phyloP scores from a whole-genome alignment of 306 rosid species.

The Inga leiocalycina region DNA sequence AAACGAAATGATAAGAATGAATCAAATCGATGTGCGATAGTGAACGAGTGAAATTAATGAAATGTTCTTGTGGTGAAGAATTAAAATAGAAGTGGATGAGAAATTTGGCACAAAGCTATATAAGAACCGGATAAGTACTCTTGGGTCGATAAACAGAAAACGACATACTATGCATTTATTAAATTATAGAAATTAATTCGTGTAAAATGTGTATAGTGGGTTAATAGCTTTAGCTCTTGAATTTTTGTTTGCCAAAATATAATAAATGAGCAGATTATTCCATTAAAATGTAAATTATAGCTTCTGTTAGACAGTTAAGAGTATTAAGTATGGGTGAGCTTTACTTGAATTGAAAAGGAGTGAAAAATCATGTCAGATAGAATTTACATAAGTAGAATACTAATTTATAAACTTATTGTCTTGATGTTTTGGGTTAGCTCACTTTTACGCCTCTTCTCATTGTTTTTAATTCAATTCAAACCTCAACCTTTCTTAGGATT shows the following conservation, averaged over 20 bases:
- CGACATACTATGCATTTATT: not conserved
- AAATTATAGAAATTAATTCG: not conserved
- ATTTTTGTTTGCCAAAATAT: not conserved
- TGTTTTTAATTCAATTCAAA: too few relatives aligned
- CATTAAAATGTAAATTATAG: not conserved
- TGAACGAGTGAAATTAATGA: not conserved
- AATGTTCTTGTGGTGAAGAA: not conserved
- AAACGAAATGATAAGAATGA: not conserved
- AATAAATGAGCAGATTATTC: not conserved
- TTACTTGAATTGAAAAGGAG: not conserved
- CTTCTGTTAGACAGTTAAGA: not conserved
- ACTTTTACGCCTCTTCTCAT: too few relatives aligned
- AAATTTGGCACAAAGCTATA: not conserved
- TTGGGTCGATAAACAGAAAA: not conserved
- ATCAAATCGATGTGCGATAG: not conserved
- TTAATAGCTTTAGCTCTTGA: not conserved
- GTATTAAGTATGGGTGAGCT: not conserved
- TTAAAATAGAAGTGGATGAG: not conserved
- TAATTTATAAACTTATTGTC: too few relatives aligned
- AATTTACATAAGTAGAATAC: not conserved
- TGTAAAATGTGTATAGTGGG: not conserved
- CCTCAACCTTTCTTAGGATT: too few relatives aligned
- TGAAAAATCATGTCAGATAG: not conserved
- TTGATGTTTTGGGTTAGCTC: too few relatives aligned
- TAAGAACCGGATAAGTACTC: not conserved